Evolutionary conservation across 1,284 basidiomycete genomes (phyloP).

Genomic region (Ceratobasidium sp.): DNA sequence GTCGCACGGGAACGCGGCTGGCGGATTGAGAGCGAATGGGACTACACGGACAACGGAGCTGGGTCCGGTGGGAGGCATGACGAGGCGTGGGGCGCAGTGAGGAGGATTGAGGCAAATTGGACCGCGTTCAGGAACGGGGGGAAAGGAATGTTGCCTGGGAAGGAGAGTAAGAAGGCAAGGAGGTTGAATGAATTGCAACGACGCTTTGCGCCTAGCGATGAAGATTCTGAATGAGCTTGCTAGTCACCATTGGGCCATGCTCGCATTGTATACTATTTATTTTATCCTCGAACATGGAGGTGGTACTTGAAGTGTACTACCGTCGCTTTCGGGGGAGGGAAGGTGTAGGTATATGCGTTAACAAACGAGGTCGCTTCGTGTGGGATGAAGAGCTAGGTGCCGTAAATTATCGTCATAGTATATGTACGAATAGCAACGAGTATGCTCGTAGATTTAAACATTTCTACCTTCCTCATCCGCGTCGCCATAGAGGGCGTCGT

Average conservation of each 20-base stretch:
- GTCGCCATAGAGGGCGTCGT: constrained; percentile 40
- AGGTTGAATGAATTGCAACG: constrained; percentile 29
- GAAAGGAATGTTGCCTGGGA: constrained; percentile 18
- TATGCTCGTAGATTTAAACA: neutral
- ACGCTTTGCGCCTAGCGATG: constrained; percentile 33
- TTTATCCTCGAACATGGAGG: no score
- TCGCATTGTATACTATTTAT: no score
- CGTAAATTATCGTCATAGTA: neutral
- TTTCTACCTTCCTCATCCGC: constrained; percentile 41
- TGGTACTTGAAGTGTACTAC: no score
- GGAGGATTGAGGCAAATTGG: constrained; percentile 77
- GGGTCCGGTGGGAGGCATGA: constrained; percentile 42
- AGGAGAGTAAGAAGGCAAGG: constrained; percentile 37
- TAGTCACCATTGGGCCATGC: no score
- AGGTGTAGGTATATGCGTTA: constrained; percentile 12
- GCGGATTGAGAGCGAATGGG: constrained; percentile 68
- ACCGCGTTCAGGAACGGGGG: constrained; percentile 60
- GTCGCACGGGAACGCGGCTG: constrained; percentile 76
- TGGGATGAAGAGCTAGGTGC: no score
- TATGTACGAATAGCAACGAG: no score
- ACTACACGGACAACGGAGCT: constrained; percentile 57
- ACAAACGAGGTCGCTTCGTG: neutral
- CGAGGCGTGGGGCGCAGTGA: constrained; percentile 71
- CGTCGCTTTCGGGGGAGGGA: no score
- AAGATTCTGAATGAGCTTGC: constrained; percentile 20